Base-by-base conservation (phyloP, 768 basidiomycete genomes). In the Suillus brevipes region DNA sequence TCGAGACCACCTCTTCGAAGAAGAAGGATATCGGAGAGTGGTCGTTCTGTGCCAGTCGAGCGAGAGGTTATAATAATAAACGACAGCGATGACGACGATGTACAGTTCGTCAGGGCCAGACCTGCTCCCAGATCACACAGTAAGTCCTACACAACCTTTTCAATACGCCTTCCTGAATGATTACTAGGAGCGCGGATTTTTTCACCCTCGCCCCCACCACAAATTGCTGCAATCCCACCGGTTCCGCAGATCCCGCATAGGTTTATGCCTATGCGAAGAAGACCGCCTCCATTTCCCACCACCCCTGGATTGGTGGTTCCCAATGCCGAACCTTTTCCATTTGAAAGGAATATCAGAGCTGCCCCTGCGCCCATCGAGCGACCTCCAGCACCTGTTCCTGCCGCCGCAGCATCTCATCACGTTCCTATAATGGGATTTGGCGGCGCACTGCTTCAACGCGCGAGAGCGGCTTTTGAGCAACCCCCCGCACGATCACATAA, bases 341-440 rank as follows among this genome's bases (percentile, higher is more conserved):
- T 88, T 67, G 85, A 88, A 69, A 73, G 71, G 3, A 66, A 74
- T 23, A 69, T 81, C 42, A 67, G 66, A 16, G 67, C 61, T 2
- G 64, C 52, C 64, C 62, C 66, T 61, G 68, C 63, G 45, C 77
- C 43, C 55, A 74, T 64, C 20, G 72, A 68, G 10, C 69, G 69
- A 10, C 73, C 75, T 42, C 60, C 68, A n/a, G 61, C 71, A 28
- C 69, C 72, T 20, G 75, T 67, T 23, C 73, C 71, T 1, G 73
- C 78, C 6, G 79, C 82, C 31, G 82, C 84, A 3, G 82, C 83
- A 5, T 87, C 87, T 52, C 86, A 86, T 65, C 82, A 83, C 63
- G 75, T 81, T 4, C 90, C 90, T 23, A 66, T 78, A 8, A 85
- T 91, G 81, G 87, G 87, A 16, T 74, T 91, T 28, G 89, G 89